These are phyloP conservation scores for Hydnum rufescens DNA, from an alignment of 768 basidiomycete genomes.

Conservation along the genomic window DNA sequence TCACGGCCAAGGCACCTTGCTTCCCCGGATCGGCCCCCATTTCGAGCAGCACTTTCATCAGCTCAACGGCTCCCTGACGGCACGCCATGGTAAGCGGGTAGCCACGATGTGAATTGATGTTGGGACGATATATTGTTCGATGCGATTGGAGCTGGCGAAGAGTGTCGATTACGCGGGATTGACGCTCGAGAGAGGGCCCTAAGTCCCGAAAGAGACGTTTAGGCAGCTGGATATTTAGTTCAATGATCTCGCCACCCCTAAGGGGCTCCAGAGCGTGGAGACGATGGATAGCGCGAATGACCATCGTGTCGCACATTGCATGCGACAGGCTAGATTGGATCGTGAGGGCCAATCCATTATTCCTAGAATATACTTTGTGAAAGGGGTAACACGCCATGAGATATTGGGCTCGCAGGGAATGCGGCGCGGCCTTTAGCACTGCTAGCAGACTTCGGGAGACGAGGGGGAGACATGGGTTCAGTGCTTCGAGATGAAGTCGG, in stretches of 20 bases:
- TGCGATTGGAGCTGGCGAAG: conserved; percentile 17
- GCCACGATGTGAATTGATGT: conserved; percentile 51
- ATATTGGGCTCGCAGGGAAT: conserved; percentile 46
- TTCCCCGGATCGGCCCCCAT: conserved; percentile 48
- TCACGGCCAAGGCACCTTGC: conserved; percentile 45
- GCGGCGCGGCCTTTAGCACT: conserved; percentile 35
- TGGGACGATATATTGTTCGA: conserved; percentile 22
- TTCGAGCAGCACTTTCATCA: conserved; percentile 50
- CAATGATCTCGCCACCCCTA: neutral
- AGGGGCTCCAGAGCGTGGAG: neutral
- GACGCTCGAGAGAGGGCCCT: conserved; percentile 19
- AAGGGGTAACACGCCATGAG: conserved; percentile 24
- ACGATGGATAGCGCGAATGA: conserved; percentile 29
- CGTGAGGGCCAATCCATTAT: neutral
- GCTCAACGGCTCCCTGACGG: conserved; percentile 36
- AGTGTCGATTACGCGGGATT: conserved; percentile 7
- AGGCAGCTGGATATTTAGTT: conserved; percentile 30
- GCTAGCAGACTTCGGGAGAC: conserved; percentile 32
- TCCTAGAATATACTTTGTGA: too few species aligned
- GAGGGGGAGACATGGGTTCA: conserved; percentile 42
- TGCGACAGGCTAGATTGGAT: conserved; percentile 27
- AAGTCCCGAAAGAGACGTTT: conserved; percentile 37
- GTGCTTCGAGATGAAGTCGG: conserved; percentile 52
- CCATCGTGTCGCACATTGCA: conserved; percentile 21
- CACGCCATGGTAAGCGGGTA: conserved; percentile 73